Conservation (phyloP, 2,329 filamentous ascomycete species). For the Zymoseptoria crescenta region DNA sequence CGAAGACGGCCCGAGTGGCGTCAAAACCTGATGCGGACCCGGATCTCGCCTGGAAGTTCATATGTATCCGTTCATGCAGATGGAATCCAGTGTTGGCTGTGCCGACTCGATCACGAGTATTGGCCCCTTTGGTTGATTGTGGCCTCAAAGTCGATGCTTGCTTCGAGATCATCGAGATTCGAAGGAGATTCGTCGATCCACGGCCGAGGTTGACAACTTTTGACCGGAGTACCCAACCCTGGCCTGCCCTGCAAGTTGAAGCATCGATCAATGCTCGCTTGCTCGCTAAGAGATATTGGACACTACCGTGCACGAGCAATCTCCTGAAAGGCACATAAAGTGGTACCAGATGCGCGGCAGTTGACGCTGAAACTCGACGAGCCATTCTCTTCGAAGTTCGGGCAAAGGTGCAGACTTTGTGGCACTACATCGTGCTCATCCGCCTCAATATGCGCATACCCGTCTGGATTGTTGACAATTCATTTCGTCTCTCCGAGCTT, state of each 20-base stretch:
- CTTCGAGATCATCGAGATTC: not conserved
- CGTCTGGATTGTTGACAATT: not conserved
- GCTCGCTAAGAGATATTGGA: not conserved
- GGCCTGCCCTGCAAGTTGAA: not conserved
- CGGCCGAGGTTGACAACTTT: not conserved
- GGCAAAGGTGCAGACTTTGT: not conserved
- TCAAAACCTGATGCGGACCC: not conserved
- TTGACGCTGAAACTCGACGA: not conserved
- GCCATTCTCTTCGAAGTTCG: not conserved
- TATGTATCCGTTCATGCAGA: not conserved
- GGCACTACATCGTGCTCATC: not conserved
- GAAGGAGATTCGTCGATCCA: not conserved
- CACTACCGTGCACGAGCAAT: not conserved
- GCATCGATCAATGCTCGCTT: not conserved
- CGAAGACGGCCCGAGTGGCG: not conserved
- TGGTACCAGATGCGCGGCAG: not conserved
- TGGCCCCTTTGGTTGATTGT: not conserved
- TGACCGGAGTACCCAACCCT: not conserved
- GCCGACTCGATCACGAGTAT: not conserved
- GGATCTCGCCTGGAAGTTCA: not conserved
- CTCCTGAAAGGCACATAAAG: not conserved
- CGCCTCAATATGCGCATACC: not conserved
- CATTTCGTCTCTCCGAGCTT: slow-evolving; percentile 30
- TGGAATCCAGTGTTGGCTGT: not conserved
- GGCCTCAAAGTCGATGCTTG: not conserved